phyloP scores from a whole-genome alignment of 2,329 filamentous ascomycete species.

The Stachybotrys echinatus region DNA sequence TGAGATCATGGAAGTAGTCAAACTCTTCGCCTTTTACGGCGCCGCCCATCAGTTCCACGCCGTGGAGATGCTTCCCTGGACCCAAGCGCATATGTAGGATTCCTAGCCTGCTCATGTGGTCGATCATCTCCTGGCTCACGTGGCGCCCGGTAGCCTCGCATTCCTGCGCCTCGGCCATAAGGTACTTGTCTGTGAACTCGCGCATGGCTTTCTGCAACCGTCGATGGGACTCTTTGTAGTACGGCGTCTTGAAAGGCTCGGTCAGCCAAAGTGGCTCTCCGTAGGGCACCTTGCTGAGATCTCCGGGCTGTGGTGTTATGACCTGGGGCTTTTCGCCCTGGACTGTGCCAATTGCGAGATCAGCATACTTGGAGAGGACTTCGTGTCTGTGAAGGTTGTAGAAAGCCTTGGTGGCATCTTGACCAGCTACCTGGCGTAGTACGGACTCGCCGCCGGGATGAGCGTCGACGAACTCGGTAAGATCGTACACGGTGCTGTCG shows the following conservation, averaged over 20 bases:
- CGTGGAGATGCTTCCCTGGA: constrained; percentile 75
- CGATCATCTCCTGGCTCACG: constrained; percentile 67
- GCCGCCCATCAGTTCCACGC: constrained; percentile 61
- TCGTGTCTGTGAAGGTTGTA: constrained; percentile 92
- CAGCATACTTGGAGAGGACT: constrained; percentile 74
- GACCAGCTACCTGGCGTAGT: constrained; percentile 72
- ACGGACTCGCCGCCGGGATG: constrained; percentile 81
- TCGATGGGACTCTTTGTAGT: constrained; percentile 72
- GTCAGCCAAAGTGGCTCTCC: constrained; percentile 80
- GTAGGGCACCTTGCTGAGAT: constrained; percentile 74
- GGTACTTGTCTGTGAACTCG: constrained; percentile 65
- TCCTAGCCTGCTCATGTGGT: constrained; percentile 69
- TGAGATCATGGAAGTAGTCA: constrained; percentile 81
- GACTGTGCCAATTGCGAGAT: constrained; percentile 70
- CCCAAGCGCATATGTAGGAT: constrained; percentile 79
- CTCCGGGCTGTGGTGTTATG: constrained; percentile 62
- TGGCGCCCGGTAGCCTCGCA: constrained; percentile 70
- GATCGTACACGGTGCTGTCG: constrained; percentile 82
- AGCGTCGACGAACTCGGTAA: constrained; percentile 78
- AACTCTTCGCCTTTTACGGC: constrained; percentile 73
- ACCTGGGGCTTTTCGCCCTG: constrained; percentile 71
- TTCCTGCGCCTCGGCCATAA: constrained; percentile 69
- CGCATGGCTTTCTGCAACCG: constrained; percentile 64
- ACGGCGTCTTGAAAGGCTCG: constrained; percentile 71
- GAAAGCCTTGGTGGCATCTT: constrained; percentile 76